Base-by-base conservation (phyloP, 352 stramenopile species). In the Globisporangium barbulae region DNA sequence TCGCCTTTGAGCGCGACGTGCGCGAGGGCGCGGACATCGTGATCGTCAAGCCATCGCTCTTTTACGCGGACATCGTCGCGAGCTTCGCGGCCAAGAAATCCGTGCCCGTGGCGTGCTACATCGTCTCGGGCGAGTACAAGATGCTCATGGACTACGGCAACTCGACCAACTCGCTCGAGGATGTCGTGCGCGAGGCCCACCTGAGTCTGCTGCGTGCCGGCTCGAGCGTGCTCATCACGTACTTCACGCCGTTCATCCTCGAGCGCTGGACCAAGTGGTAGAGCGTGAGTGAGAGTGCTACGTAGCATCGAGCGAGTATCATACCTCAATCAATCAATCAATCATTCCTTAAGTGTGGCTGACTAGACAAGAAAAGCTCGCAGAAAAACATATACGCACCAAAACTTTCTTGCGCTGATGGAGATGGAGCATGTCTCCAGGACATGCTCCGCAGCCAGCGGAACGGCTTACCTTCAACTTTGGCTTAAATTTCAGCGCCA, bases 91-190 rank as follows among this genome's bases (percentile, higher is more conserved):
- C 93, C 63, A 89, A 90, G 67, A 92, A 96, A 54, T 80, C 83
- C 53, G 79, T 99, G 61, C 97, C 97, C 0, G 97, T 99, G 65
- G 94, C 97, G 31, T 98, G 97, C 63, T 99, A 99, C 85, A 89
- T 99, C 70, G 97, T 99, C 54, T 98, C 91, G 63, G 97, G 97
- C 69, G 97, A 99, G 81, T 99, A 99, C 89, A 97, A 98, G 76
- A 99, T 99, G 97, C 83, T 99, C 57, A 98, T 98, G 74, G 97
- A 96, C 74, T 96, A 96, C 68, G 89, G 85, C 50, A 83, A 85
- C 61, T 85, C 82, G 39, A 92, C 88, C 47, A 66, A 85, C 52
- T 93, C 88, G 60, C 75, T 96, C 41, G 88, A 96, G 60, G 79
- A 74, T 47, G 87, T 97, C 62, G 86, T 97, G 72, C 83, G 81